Percentiles rank a stretch among this genome's conserved stretches.
Evolutionary conservation across 2,329 filamentous ascomycete species (phyloP).

Genomic region (Aspergillus pseudoviridinutans): DNA sequence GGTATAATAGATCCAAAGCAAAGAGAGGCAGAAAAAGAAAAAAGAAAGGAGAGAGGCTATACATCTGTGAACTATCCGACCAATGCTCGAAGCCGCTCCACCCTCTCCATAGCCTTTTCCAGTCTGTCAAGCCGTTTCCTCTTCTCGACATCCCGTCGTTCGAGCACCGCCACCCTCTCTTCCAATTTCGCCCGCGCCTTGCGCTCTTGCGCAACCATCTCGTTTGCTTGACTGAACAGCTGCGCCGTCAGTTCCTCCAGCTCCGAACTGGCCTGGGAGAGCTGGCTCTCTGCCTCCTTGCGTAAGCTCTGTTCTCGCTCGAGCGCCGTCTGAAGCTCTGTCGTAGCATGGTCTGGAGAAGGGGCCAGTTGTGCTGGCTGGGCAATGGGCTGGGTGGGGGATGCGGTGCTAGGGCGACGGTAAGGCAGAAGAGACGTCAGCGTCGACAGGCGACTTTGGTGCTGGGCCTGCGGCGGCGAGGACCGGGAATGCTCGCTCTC

Average conservation of each 20-base stretch:
- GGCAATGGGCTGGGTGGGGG: slow-evolving; percentile 14
- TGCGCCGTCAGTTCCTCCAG: slow-evolving; percentile 59
- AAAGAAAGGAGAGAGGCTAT: not conserved
- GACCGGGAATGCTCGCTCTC: slow-evolving; percentile 25
- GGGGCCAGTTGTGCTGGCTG: slow-evolving; percentile 14
- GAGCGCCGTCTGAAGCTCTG: slow-evolving; percentile 52
- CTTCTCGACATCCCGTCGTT: slow-evolving; percentile 47
- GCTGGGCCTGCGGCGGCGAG: slow-evolving; percentile 21
- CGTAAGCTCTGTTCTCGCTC: slow-evolving; percentile 53
- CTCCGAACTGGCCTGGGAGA: slow-evolving; percentile 53
- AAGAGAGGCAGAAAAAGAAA: slow-evolving; percentile 2
- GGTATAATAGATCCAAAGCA: not conserved
- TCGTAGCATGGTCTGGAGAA: slow-evolving; percentile 20
- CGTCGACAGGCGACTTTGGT: slow-evolving; percentile 35
- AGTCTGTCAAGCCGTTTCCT: slow-evolving; percentile 51
- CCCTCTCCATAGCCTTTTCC: slow-evolving; percentile 54
- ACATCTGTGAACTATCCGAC: slow-evolving; percentile 34
- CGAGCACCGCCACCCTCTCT: slow-evolving; percentile 44
- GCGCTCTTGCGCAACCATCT: slow-evolving; percentile 62
- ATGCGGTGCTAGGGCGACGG: slow-evolving; percentile 33
- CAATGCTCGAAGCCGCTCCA: slow-evolving; percentile 56
- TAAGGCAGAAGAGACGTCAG: slow-evolving; percentile 38
- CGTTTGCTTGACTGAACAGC: slow-evolving; percentile 61
- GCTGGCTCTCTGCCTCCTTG: slow-evolving; percentile 54
- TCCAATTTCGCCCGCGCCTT: slow-evolving; percentile 53